phyloP scores from a whole-genome alignment of 202 grass and related monocot genomes.

The Setaria italica region DNA sequence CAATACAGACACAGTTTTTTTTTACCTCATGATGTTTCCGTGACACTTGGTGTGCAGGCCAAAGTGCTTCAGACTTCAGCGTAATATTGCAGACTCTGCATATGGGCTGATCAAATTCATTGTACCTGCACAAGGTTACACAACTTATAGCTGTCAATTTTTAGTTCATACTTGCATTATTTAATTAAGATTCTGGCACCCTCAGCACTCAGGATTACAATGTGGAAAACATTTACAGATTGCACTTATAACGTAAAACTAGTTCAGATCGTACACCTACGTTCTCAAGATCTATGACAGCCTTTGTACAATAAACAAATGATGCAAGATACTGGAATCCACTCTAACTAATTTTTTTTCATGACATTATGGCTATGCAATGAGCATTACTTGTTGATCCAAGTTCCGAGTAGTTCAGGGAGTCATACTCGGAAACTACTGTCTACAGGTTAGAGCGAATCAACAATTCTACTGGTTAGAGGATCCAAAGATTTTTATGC shows the following conservation, averaged over 20 bases:
- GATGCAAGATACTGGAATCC: not conserved
- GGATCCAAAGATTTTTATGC: not conserved
- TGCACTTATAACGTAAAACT: not conserved
- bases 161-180: not conserved
- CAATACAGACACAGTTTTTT: not conserved
- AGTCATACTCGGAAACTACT: not conserved
- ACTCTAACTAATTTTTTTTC: not conserved
- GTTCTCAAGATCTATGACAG: not conserved
- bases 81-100: slow-evolving; percentile 87
- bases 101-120: slow-evolving; percentile 86
- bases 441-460: not conserved
- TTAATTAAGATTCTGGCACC: not conserved
- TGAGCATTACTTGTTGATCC: not conserved
- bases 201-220: not conserved
- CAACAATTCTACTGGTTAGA: not conserved
- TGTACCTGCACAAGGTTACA: slow-evolving; percentile 66
- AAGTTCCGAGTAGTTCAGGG: not conserved
- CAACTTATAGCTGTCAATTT: not conserved
- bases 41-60: slow-evolving; percentile 97
- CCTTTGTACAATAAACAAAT: not conserved
- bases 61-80: slow-evolving; percentile 89
- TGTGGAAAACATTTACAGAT: not conserved
- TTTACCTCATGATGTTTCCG: slow-evolving; percentile 88
- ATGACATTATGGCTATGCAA: not conserved
- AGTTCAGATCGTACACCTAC: not conserved